A percentile compares a stretch with the other conserved stretches of the same genome.
phyloP scores from a whole-genome alignment of 495 filamentous ascomycete genomes.

The Penicillium crystallinum region DNA sequence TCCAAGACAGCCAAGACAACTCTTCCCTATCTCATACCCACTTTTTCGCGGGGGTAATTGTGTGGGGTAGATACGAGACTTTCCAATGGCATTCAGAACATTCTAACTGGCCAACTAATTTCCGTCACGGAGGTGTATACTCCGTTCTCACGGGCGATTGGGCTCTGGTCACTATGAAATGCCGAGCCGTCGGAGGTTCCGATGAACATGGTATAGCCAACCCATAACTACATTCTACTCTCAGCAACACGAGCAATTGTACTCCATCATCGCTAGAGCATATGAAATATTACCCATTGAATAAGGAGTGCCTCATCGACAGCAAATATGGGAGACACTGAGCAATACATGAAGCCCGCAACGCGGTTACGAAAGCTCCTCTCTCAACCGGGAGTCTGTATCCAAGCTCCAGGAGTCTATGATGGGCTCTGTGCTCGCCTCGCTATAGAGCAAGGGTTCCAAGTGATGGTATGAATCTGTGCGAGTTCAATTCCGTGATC shows the following conservation, averaged over 20 bases:
- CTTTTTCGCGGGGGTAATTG: not conserved
- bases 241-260: no score
- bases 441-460: slow-evolving; percentile 48
- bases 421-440: slow-evolving; percentile 56
- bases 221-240: no score
- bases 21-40: not conserved
- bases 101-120: no score
- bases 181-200: not conserved
- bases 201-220: not conserved
- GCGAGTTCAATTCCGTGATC: not conserved
- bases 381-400: not conserved
- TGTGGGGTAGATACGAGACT: no score
- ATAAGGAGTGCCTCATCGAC: no score
- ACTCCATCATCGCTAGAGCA: no score
- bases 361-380: not conserved
- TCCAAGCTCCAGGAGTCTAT: slow-evolving; percentile 34
- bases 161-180: no score
- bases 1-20: no score
- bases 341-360: not conserved
- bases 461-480: slow-evolving; percentile 34
- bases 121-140: no score
- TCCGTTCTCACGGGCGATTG: no score
- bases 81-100: no score
- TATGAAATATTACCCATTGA: no score
- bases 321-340: not conserved